These are phyloP conservation scores for Knoxdaviesia capensis DNA, from an alignment of 2,329 filamentous ascomycete species.

Conservation along the genomic window DNA sequence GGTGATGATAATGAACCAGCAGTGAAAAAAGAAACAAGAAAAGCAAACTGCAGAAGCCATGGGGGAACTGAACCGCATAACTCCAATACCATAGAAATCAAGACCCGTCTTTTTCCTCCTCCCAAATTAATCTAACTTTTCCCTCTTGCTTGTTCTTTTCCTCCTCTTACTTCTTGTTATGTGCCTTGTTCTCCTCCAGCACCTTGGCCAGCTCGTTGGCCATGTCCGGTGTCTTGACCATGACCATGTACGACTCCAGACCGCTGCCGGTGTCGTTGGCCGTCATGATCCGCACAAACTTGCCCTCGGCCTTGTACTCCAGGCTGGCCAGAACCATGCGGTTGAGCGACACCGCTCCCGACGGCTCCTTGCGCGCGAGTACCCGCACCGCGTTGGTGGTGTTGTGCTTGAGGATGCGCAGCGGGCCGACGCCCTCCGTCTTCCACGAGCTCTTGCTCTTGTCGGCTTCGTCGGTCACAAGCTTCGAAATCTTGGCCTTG, in stretches of 20 bases:
- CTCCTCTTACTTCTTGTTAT: conserved; percentile 27
- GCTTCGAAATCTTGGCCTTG: conserved; percentile 48
- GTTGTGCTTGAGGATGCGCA: conserved; percentile 58
- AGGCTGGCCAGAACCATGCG: conserved; percentile 39
- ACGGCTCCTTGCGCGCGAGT: conserved; percentile 53
- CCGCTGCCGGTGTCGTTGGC: conserved; percentile 36
- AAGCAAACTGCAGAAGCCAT: too few relatives aligned
- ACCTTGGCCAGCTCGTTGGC: conserved; percentile 30
- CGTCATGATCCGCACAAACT: conserved; percentile 38
- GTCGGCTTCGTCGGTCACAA: conserved; percentile 24
- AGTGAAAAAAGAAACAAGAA: too few relatives aligned
- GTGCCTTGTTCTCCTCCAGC: conserved; percentile 32
- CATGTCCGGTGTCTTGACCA: conserved; percentile 44
- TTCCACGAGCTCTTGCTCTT: conserved; percentile 42
- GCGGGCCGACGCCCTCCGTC: conserved; percentile 48
- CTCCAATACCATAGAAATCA: too few relatives aligned
- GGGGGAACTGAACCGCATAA: too few relatives aligned
- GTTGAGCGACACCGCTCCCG: conserved; percentile 57
- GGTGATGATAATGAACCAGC: too few relatives aligned
- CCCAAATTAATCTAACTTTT: too few relatives aligned
- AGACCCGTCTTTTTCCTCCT: too few relatives aligned
- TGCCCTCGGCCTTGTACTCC: conserved; percentile 39
- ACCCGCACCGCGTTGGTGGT: conserved; percentile 45
- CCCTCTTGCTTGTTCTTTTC: too few relatives aligned
- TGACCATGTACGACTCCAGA: conserved; percentile 50